Evolutionary conservation across 208 protist genomes (phyloP).

Genomic region (Leishmania guyanensis): DNA sequence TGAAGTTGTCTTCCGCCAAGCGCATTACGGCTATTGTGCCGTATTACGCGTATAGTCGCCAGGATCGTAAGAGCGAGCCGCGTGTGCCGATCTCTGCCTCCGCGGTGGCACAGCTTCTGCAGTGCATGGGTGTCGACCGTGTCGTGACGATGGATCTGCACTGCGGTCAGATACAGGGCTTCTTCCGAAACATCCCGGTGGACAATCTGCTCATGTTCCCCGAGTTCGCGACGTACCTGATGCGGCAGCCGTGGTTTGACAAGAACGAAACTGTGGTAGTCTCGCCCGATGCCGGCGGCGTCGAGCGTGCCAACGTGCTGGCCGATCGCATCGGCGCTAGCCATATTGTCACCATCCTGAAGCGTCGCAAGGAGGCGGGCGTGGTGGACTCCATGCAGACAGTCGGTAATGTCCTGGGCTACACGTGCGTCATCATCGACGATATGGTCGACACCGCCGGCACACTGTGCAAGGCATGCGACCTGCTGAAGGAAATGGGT

Average conservation of each 20-base stretch:
- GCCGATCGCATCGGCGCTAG: slow-evolving; percentile 86
- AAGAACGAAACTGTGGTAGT: slow-evolving; percentile 89
- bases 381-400: slow-evolving; percentile 95
- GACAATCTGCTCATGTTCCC: slow-evolving; percentile 95
- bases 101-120: slow-evolving; percentile 93
- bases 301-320: slow-evolving; percentile 92
- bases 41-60: slow-evolving; percentile 95
- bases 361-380: slow-evolving; percentile 91
- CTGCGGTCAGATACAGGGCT: slow-evolving; percentile 95
- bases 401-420: slow-evolving; percentile 95
- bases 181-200: slow-evolving; percentile 95
- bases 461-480: slow-evolving; percentile 93
- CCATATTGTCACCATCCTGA: slow-evolving; percentile 92
- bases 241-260: slow-evolving; percentile 84
- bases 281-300: slow-evolving; percentile 96
- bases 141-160: slow-evolving; percentile 96
- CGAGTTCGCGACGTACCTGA: slow-evolving; percentile 86
- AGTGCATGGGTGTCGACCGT: slow-evolving; percentile 93
- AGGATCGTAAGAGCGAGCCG: slow-evolving; percentile 96
- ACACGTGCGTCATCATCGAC: slow-evolving; percentile 95
- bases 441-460: slow-evolving; percentile 98
- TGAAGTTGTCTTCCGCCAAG: slow-evolving; percentile 90
- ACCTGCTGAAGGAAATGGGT: slow-evolving; percentile 89
- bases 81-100: slow-evolving; percentile 96
- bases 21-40: slow-evolving; percentile 96